These are phyloP conservation scores for Fusarium marasasianum DNA, from an alignment of 2,329 filamentous ascomycete species.

Conservation along the genomic window DNA sequence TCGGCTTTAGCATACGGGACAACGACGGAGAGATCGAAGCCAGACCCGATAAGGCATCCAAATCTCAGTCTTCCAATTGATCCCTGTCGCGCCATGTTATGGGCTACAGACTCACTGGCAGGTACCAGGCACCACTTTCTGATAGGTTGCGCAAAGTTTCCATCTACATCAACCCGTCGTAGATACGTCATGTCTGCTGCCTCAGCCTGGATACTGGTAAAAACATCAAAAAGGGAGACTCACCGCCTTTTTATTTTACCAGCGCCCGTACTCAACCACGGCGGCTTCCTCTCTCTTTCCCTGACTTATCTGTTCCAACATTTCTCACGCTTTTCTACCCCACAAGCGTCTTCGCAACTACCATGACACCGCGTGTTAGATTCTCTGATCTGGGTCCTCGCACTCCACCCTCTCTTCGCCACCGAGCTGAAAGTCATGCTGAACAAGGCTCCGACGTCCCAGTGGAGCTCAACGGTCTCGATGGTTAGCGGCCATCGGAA, in stretches of 20 bases:
- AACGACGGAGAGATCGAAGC: neutral
- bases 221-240: neutral
- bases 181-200: neutral
- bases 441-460: neutral
- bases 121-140: neutral
- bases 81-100: neutral
- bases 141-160: neutral
- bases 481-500: neutral
- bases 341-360: neutral
- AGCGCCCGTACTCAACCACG: too few relatives aligned
- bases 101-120: neutral
- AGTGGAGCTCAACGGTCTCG: neutral
- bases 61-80: neutral
- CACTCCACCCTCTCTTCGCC: neutral
- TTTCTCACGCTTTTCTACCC: neutral
- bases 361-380: neutral
- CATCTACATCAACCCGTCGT: neutral
- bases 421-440: neutral
- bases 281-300: neutral
- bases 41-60: neutral
- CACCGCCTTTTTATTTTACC: neutral
- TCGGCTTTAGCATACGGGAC: too few relatives aligned
- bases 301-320: accelerated
- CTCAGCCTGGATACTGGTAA: accelerated
- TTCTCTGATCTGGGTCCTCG: neutral